Conservation (phyloP, 805 yeast genomes). For the Suhomyces xylopsoci region DNA sequence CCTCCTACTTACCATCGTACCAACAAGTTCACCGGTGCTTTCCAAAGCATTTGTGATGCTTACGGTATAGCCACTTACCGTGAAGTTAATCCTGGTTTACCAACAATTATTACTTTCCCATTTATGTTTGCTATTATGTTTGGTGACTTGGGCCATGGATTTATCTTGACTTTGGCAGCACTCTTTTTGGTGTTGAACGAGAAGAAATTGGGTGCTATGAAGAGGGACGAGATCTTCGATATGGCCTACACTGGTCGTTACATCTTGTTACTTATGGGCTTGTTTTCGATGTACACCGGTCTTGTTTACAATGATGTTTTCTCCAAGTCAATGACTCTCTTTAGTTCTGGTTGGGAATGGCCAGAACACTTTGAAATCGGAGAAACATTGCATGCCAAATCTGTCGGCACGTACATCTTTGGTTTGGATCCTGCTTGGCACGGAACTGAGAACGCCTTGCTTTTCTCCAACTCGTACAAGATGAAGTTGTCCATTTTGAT, state of each 20-base stretch:
- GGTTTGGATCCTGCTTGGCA: slow-evolving; percentile 79
- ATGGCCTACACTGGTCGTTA: slow-evolving; percentile 76
- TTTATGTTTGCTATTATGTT: slow-evolving; percentile 84
- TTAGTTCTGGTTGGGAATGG: slow-evolving; percentile 71
- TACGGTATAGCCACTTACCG: slow-evolving; percentile 74
- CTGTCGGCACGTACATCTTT: slow-evolving; percentile 52
- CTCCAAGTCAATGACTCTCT: slow-evolving; percentile 66
- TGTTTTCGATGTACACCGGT: slow-evolving; percentile 72
- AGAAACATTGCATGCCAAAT: slow-evolving; percentile 44
- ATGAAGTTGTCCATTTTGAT: slow-evolving; percentile 73
- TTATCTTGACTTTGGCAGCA: slow-evolving; percentile 57
- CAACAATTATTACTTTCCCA: slow-evolving; percentile 73
- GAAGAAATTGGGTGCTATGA: slow-evolving; percentile 46
- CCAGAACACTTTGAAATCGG: slow-evolving; percentile 42
- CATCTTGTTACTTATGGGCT: slow-evolving; percentile 66
- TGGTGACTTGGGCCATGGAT: slow-evolving; percentile 81
- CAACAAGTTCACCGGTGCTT: slow-evolving; percentile 66
- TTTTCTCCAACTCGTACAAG: slow-evolving; percentile 71
- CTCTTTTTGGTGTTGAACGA: slow-evolving; percentile 54
- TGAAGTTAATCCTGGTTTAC: slow-evolving; percentile 73
- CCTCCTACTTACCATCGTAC: slow-evolving; percentile 73
- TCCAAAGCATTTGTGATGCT: slow-evolving; percentile 71
- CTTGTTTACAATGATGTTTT: slow-evolving; percentile 69
- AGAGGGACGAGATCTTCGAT: slow-evolving; percentile 69
- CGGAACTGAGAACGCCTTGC: slow-evolving; percentile 68